Conservation (phyloP, 2,329 filamentous ascomycete species). For the Cercospora berteroae region DNA sequence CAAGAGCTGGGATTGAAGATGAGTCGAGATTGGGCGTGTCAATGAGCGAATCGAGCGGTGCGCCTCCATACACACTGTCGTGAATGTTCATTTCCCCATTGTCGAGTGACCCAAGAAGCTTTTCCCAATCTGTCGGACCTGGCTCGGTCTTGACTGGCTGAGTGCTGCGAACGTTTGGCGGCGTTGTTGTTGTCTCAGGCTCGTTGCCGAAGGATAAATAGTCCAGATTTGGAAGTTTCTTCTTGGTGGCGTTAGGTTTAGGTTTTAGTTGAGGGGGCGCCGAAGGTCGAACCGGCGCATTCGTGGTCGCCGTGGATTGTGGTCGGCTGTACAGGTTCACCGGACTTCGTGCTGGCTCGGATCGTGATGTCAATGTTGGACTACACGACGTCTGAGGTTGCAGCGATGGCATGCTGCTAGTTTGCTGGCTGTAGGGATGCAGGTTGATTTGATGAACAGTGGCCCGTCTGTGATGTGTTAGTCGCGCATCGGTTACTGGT, state of each 20-base stretch:
- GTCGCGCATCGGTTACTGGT: background rate
- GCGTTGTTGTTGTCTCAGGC: constrained; percentile 20
- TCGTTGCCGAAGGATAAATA: constrained; percentile 49
- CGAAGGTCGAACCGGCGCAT: constrained; percentile 29
- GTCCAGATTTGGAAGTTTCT: constrained; percentile 45
- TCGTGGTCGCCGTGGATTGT: constrained; percentile 17
- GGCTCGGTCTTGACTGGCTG: constrained; percentile 37
- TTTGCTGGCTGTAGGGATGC: constrained; percentile 49
- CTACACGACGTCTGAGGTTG: constrained; percentile 41
- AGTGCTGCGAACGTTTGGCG: constrained; percentile 18
- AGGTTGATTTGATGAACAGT: constrained; percentile 45
- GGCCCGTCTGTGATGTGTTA: constrained; percentile 39
- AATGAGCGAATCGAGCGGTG: constrained; percentile 47
- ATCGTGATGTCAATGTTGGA: constrained; percentile 45
- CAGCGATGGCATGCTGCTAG: constrained; percentile 53
- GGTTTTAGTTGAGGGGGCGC: constrained; percentile 23
- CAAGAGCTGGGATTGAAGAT: constrained; percentile 26
- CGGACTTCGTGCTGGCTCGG: constrained; percentile 50
- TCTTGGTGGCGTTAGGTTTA: constrained; percentile 15
- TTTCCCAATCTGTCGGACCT: constrained; percentile 75
- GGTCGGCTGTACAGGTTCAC: constrained; percentile 36
- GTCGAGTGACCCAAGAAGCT: constrained; percentile 74
- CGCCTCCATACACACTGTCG: constrained; percentile 74
- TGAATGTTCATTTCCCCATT: constrained; percentile 80
- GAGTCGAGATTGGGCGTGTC: constrained; percentile 43